phyloP scores from a whole-genome alignment of 306 rosid genomes.

The Malus sylvestris region DNA sequence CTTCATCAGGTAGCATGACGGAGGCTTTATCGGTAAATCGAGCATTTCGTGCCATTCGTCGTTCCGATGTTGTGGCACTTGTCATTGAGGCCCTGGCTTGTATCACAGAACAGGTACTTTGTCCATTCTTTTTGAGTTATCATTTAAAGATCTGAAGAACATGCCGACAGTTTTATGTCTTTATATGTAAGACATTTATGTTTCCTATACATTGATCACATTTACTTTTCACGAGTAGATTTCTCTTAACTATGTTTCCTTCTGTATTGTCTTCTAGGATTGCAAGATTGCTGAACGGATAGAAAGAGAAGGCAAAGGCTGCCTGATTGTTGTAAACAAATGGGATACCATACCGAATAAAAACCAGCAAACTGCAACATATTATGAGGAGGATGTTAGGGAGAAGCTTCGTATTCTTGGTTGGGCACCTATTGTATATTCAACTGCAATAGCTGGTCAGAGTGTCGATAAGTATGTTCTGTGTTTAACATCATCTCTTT shows the following conservation, averaged over 20 bases:
- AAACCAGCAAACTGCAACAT: constrained; percentile 79
- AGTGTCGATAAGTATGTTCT: constrained; percentile 82
- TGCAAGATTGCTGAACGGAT: constrained; percentile 92
- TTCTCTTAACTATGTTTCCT: neutral
- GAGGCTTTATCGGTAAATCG: constrained; percentile 90
- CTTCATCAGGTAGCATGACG: constrained; percentile 74
- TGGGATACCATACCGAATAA: constrained; percentile 97
- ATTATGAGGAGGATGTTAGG: constrained; percentile 88
- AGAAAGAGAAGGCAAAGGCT: constrained; percentile 89
- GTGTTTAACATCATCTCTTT: neutral
- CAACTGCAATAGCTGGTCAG: constrained; percentile 80
- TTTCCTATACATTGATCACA: too few relatives aligned
- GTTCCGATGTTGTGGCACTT: constrained; percentile 89
- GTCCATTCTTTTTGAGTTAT: constrained; percentile 1
- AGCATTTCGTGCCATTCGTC: constrained; percentile 93
- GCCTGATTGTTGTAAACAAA: constrained; percentile 89
- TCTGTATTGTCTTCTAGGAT: constrained; percentile 51
- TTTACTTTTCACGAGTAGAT: neutral
- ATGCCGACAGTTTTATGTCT: neutral
- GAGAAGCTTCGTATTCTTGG: constrained; percentile 74
- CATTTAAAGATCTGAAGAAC: neutral
- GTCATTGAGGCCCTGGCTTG: constrained; percentile 96
- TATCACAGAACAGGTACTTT: constrained; percentile 79
- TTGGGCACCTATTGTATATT: constrained; percentile 92
- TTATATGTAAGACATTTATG: neutral